Percentiles rank a stretch among this genome's conserved stretches.
These are phyloP conservation scores for Clarkia xantiana DNA, from an alignment of 345 rosid species.

Conservation along the genomic window DNA sequence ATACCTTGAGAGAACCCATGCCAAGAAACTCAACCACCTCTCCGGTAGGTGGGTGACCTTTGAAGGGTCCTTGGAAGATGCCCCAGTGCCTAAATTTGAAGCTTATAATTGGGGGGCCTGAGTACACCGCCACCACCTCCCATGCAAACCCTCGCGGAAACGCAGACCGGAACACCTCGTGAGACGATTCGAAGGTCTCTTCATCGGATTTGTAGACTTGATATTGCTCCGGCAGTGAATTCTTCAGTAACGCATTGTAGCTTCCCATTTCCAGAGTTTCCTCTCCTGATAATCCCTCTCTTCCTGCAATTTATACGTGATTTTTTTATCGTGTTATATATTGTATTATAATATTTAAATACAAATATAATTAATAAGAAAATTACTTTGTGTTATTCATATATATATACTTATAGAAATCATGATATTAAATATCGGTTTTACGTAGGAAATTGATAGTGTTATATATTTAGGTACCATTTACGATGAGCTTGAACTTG, in stretches of 20 bases:
- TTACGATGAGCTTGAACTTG: constrained; percentile 60
- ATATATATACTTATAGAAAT: neutral
- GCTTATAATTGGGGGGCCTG: constrained; percentile 65
- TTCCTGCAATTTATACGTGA: too few relatives aligned
- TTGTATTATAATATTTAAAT: too few relatives aligned
- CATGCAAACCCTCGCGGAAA: constrained; percentile 87
- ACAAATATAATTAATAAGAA: too few relatives aligned
- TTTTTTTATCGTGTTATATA: too few relatives aligned
- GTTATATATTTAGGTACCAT: constrained; percentile 26
- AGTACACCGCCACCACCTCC: constrained; percentile 57
- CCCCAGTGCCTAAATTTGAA: constrained; percentile 95
- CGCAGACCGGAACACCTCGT: constrained; percentile 52
- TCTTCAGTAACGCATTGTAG: constrained; percentile 65
- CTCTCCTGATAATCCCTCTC: constrained; percentile 58
- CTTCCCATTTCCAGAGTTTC: constrained; percentile 50
- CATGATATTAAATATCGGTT: neutral
- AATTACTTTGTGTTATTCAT: too few relatives aligned
- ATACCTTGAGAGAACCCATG: constrained; percentile 53
- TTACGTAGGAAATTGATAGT: too few relatives aligned
- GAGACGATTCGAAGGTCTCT: constrained; percentile 77
- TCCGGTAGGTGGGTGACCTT: constrained; percentile 65
- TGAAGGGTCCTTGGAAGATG: constrained; percentile 65
- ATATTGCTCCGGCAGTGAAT: constrained; percentile 45
- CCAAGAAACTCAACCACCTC: constrained; percentile 55
- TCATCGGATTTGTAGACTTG: constrained; percentile 55